These are phyloP conservation scores for Haplosporangium sp. DNA, from an alignment of 371 early-diverging fungal genomes.

Conservation along the genomic window DNA sequence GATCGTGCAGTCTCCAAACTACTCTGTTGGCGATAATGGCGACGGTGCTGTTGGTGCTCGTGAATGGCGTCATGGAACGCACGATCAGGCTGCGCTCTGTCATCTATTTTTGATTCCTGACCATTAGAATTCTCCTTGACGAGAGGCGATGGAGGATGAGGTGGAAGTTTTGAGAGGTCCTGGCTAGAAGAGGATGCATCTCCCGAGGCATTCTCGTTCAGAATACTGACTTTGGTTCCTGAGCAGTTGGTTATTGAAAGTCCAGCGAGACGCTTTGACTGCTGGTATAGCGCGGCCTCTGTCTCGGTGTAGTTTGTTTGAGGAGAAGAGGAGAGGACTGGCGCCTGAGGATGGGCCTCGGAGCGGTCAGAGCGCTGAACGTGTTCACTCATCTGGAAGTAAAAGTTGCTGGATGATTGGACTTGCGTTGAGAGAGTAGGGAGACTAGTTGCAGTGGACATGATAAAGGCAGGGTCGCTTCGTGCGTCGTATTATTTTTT, in stretches of 20 bases:
- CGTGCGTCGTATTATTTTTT: too few relatives aligned
- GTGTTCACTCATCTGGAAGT: not conserved
- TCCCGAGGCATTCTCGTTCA: slow-evolving; percentile 33
- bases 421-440: slow-evolving; percentile 2
- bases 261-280: slow-evolving; percentile 50
- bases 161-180: slow-evolving; percentile 1
- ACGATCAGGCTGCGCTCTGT: not conserved
- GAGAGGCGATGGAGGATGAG: not conserved
- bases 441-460: too few relatives aligned
- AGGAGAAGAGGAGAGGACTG: not conserved
- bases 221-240: slow-evolving; percentile 47
- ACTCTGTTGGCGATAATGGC: slow-evolving; percentile 3
- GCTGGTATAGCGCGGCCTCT: slow-evolving; percentile 33
- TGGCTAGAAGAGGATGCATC: slow-evolving; percentile 3
- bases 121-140: not conserved
- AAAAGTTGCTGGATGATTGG: slow-evolving; percentile 2
- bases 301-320: slow-evolving; percentile 21
- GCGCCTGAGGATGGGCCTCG: slow-evolving; percentile 13
- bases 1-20: slow-evolving; percentile 34
- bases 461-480: too few relatives aligned
- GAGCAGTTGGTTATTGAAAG: slow-evolving; percentile 53
- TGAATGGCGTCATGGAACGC: not conserved
- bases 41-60: not conserved
- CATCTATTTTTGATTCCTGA: not conserved
- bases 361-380: not conserved